Conservation (phyloP, 805 yeast species). For the Candida maesae region DNA sequence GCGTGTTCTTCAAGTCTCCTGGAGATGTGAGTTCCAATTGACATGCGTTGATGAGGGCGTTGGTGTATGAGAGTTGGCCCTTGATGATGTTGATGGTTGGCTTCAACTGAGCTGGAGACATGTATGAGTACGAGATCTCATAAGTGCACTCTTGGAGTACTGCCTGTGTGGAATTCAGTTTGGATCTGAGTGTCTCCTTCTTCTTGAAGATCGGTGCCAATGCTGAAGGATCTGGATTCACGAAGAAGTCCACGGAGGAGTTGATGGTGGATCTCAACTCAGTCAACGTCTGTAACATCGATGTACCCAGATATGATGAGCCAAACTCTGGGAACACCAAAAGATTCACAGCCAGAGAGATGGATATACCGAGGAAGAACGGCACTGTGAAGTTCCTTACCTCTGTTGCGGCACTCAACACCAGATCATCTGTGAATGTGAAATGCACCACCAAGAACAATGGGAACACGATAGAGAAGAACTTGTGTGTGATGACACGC, state of each 20-base stretch:
- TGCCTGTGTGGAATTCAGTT: slow-evolving; percentile 33
- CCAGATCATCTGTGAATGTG: slow-evolving; percentile 37
- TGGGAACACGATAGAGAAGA: slow-evolving; percentile 45
- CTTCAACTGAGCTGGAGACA: slow-evolving; percentile 40
- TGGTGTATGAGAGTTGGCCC: slow-evolving; percentile 31
- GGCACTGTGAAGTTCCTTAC: slow-evolving; percentile 39
- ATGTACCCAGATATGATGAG: slow-evolving; percentile 42
- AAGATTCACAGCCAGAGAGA: slow-evolving; percentile 41
- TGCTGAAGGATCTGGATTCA: slow-evolving; percentile 24
- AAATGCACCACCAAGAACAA: slow-evolving; percentile 49
- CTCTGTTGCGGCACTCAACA: slow-evolving; percentile 28
- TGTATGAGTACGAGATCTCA: slow-evolving; percentile 45
- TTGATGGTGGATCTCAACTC: slow-evolving; percentile 38
- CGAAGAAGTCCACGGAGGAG: slow-evolving; percentile 37
- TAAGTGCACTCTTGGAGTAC: slow-evolving; percentile 45
- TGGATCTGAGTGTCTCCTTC: slow-evolving; percentile 32
- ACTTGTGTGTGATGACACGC: slow-evolving; percentile 43
- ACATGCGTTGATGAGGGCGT: slow-evolving; percentile 45
- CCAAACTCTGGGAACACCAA: slow-evolving; percentile 50
- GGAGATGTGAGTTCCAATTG: slow-evolving; percentile 39
- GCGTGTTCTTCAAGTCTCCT: slow-evolving; percentile 30
- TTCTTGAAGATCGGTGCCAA: slow-evolving; percentile 32
- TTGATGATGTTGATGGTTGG: slow-evolving; percentile 32
- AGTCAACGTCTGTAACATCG: slow-evolving; percentile 37
- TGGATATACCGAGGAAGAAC: slow-evolving; percentile 42